Conservation (phyloP, 805 yeast species). For the Candida bentonensis region DNA sequence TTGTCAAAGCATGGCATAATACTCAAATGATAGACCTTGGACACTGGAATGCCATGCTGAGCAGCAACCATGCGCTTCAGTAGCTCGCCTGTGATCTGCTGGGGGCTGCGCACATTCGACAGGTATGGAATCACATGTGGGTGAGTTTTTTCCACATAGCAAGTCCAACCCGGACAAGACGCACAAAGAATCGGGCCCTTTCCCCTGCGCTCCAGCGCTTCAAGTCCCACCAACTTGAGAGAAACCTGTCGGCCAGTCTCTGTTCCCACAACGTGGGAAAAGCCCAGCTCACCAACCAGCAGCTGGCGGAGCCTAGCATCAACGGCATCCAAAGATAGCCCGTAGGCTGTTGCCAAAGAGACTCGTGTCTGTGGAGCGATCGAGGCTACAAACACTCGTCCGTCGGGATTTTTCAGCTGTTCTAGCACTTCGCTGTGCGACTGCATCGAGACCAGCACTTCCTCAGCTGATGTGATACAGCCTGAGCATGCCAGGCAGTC, state of each 20-base stretch:
- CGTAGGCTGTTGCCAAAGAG: constrained; percentile 59
- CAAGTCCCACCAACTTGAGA: constrained; percentile 33
- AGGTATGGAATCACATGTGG: constrained; percentile 63
- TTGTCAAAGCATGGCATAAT: constrained; percentile 97
- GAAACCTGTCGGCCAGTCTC: constrained; percentile 67
- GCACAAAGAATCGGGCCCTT: constrained; percentile 48
- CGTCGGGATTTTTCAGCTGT: constrained; percentile 28
- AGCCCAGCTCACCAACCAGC: constrained; percentile 48
- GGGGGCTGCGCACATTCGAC: constrained; percentile 75
- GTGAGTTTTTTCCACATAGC: constrained; percentile 92
- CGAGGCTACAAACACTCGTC: constrained; percentile 51
- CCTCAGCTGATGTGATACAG: constrained; percentile 96
- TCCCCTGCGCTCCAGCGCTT: constrained; percentile 19
- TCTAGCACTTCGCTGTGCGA: constrained; percentile 67
- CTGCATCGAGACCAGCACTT: constrained; percentile 79
- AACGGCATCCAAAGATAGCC: constrained; percentile 34
- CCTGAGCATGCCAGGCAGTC: constrained; percentile 97
- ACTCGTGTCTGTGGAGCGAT: constrained; percentile 78
- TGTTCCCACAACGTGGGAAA: constrained; percentile 66
- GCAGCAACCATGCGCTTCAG: constrained; percentile 38
- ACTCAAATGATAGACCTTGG: constrained; percentile 59
- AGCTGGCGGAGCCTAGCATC: constrained; percentile 51
- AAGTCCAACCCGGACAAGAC: constrained; percentile 92
- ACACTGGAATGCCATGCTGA: constrained; percentile 20
- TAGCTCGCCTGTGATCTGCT: constrained; percentile 77